These are phyloP conservation scores for Kodamaea sp. DNA, from an alignment of 1,139 yeast species.

Conservation along the genomic window DNA sequence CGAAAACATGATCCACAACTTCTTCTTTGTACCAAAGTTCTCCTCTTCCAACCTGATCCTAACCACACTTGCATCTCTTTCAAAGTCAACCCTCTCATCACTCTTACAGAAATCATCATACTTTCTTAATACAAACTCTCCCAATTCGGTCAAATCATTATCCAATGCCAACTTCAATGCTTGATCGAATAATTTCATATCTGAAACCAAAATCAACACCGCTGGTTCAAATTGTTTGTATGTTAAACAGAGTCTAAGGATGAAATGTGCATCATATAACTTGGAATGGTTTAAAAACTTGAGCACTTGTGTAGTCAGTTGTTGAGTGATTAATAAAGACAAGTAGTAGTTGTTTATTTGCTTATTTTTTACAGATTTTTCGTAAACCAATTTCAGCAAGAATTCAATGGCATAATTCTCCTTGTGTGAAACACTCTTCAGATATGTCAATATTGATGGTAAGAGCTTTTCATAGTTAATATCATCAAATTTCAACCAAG, in stretches of 20 bases:
- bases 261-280: constrained; percentile 64
- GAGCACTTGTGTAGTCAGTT: constrained; percentile 24
- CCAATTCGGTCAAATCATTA: constrained; percentile 58
- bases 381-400: constrained; percentile 56
- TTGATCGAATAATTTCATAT: constrained; percentile 67
- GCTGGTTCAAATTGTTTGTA: constrained; percentile 61
- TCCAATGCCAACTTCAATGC: constrained; percentile 75
- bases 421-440: constrained; percentile 34
- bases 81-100: constrained; percentile 8
- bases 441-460: constrained; percentile 73
- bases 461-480: constrained; percentile 58
- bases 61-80: constrained; percentile 15
- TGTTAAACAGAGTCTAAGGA: constrained; percentile 68
- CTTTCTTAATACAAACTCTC: constrained; percentile 33
- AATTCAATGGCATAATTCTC: constrained; percentile 67
- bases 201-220: constrained; percentile 62
- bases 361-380: constrained; percentile 44
- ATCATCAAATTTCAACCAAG: constrained; percentile 64
- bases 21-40: constrained; percentile 52
- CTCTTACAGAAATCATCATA: constrained; percentile 27
- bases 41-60: constrained; percentile 32
- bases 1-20: constrained; percentile 72
- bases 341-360: constrained; percentile 69
- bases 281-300: constrained; percentile 25
- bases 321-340: constrained; percentile 61